These are phyloP conservation scores for Penicillium brevicompactum DNA, from an alignment of 2,329 filamentous ascomycete species.

Conservation along the genomic window DNA sequence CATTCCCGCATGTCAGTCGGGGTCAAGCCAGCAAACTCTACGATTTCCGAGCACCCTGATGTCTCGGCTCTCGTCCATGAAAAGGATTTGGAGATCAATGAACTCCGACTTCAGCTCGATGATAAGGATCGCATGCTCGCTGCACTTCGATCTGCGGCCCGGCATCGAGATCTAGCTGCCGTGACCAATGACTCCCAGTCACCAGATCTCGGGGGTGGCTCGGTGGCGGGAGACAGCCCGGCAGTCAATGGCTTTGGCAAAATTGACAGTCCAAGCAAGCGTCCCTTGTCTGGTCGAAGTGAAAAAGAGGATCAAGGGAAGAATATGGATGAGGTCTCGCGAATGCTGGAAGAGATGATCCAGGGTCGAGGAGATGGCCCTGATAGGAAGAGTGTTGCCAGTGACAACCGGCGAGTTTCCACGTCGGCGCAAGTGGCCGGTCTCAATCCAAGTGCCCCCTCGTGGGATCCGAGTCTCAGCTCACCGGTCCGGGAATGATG, in stretches of 20 bases:
- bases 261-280: slow-evolving; percentile 30
- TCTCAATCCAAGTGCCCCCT: slow-evolving; percentile 28
- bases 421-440: slow-evolving; percentile 28
- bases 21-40: slow-evolving; percentile 65
- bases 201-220: slow-evolving; percentile 30
- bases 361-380: slow-evolving; percentile 82
- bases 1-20: slow-evolving; percentile 83
- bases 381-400: slow-evolving; percentile 61
- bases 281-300: slow-evolving; percentile 33
- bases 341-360: slow-evolving; percentile 95
- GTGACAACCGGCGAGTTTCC: slow-evolving; percentile 40
- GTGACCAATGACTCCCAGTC: slow-evolving; percentile 44
- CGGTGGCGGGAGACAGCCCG: slow-evolving; percentile 31
- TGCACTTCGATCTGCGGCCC: slow-evolving; percentile 79
- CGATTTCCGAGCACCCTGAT: slow-evolving; percentile 74
- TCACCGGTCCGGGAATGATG: slow-evolving; percentile 12
- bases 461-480: slow-evolving; percentile 18
- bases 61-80: slow-evolving; percentile 74
- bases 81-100: slow-evolving; percentile 89
- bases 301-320: slow-evolving; percentile 50
- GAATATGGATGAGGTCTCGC: slow-evolving; percentile 89
- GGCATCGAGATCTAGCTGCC: slow-evolving; percentile 82
- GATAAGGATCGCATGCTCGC: slow-evolving; percentile 94
- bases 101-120: slow-evolving; percentile 83
- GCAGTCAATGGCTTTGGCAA: slow-evolving; percentile 21